Evolutionary conservation across 2,329 filamentous ascomycete genomes (phyloP).

Genomic region (Chaetomium globosum): DNA sequence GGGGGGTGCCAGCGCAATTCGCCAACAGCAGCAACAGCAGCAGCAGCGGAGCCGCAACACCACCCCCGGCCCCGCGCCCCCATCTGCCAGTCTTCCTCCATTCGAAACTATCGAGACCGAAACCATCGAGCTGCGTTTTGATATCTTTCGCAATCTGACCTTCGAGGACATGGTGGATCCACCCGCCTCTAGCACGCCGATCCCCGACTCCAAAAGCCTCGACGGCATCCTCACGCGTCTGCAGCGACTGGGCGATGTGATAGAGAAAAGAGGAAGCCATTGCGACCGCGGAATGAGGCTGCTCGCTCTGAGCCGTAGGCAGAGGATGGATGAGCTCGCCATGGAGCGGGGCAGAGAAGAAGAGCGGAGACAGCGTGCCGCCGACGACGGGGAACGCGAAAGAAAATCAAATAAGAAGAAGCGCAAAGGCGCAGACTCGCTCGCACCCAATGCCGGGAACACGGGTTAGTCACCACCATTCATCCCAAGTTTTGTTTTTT

Average conservation of each 20-base stretch:
- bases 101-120: conserved; percentile 62
- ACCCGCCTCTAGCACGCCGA: conserved; percentile 57
- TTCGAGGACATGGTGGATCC: conserved; percentile 72
- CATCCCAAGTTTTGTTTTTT: conserved; percentile 4
- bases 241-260: conserved; percentile 64
- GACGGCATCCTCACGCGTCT: conserved; percentile 67
- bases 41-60: conserved; percentile 77
- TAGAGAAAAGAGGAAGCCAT: conserved; percentile 67
- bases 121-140: conserved; percentile 66
- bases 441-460: conserved; percentile 57
- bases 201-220: conserved; percentile 65
- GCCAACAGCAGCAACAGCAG: conserved; percentile 62
- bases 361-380: conserved; percentile 52
- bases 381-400: conserved; percentile 52
- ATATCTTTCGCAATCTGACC: conserved; percentile 60
- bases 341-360: conserved; percentile 53
- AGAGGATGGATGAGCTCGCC: conserved; percentile 57
- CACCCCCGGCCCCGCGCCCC: conserved; percentile 64
- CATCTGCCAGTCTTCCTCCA: conserved; percentile 56
- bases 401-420: conserved; percentile 72
- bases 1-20: conserved; percentile 58
- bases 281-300: conserved; percentile 76
- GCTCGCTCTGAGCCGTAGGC: conserved; percentile 66
- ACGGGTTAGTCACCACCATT: conserved; percentile 38
- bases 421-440: conserved; percentile 68